Conservation (phyloP, 306 rosid genomes). For the Dryas alaskensis region DNA sequence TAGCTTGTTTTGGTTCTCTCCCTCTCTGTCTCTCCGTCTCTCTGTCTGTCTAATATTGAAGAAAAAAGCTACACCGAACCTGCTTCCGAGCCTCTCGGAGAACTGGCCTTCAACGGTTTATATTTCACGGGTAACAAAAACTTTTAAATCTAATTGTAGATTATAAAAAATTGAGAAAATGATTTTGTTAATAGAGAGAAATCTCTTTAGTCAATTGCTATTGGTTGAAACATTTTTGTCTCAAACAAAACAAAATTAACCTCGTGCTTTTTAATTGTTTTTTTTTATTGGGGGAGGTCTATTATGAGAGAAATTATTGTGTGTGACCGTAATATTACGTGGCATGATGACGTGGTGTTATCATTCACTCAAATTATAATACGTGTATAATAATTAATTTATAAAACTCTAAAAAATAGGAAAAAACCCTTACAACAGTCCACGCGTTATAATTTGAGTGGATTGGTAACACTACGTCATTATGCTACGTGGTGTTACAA, state of each 20-base stretch:
- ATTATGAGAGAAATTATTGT: no score
- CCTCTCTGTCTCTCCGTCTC: slow-evolving; percentile 7
- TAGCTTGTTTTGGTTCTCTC: neutral
- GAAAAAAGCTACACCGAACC: slow-evolving; percentile 56
- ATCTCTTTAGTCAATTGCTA: neutral
- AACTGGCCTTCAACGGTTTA: slow-evolving; percentile 49
- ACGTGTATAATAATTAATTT: no score
- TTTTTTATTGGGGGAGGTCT: no score
- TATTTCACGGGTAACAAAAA: slow-evolving; percentile 35
- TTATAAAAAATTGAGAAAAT: no score
- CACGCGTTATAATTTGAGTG: no score
- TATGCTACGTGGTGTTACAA: no score
- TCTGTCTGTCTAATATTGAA: slow-evolving; percentile 45
- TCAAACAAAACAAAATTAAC: neutral
- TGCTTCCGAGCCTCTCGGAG: slow-evolving; percentile 77
- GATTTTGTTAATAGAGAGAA: neutral
- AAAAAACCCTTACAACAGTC: no score
- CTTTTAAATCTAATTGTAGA: neutral
- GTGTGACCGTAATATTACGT: no score
- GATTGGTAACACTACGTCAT: no score
- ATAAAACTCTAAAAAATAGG: no score
- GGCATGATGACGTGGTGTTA: no score
- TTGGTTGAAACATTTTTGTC: neutral
- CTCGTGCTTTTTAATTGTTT: neutral
- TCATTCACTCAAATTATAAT: no score